A percentile compares a stretch with the other conserved stretches of the same genome.
Evolutionary conservation across 164 flowering plant genomes (phyloP).

Genomic region (Chimonanthus praecox): DNA sequence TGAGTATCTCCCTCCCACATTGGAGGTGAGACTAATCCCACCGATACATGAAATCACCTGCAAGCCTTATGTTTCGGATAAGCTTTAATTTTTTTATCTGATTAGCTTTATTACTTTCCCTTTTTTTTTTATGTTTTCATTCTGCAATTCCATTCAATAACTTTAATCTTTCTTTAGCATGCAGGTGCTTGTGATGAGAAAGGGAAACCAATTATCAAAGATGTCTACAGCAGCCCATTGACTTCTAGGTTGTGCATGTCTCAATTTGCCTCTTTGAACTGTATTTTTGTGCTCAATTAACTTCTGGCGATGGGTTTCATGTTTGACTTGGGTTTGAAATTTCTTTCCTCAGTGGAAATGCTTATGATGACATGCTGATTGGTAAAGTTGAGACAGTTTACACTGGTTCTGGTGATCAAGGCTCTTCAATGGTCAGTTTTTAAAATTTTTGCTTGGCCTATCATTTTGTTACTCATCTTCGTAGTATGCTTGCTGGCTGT

Average conservation of each 20-base stretch:
- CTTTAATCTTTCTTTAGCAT: conserved; percentile 41
- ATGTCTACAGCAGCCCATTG: conserved; percentile 74
- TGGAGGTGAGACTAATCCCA: no score
- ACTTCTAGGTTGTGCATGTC: conserved; percentile 71
- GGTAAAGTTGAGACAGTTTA: conserved; percentile 83
- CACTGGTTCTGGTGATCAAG: conserved; percentile 84
- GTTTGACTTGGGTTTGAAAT: neutral
- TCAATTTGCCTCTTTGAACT: neutral
- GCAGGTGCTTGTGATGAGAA: conserved; percentile 89
- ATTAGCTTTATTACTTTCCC: neutral
- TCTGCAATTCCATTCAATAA: conserved; percentile 2
- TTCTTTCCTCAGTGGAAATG: conserved; percentile 62
- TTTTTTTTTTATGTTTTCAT: neutral
- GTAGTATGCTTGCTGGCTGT: neutral
- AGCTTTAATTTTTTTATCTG: neutral
- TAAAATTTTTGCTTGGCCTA: neutral
- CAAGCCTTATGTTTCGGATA: neutral
- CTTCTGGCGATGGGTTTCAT: neutral
- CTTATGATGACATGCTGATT: conserved; percentile 73
- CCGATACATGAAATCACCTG: no score
- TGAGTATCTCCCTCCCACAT: no score
- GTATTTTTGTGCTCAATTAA: neutral
- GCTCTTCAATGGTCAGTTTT: conserved; percentile 83
- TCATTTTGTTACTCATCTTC: neutral
- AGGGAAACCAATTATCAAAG: conserved; percentile 78